Evolutionary conservation across 2,329 filamentous ascomycete genomes (phyloP), one percentile per base, ranked within the genome.

Genomic region (Colletotrichum abscissum): DNA sequence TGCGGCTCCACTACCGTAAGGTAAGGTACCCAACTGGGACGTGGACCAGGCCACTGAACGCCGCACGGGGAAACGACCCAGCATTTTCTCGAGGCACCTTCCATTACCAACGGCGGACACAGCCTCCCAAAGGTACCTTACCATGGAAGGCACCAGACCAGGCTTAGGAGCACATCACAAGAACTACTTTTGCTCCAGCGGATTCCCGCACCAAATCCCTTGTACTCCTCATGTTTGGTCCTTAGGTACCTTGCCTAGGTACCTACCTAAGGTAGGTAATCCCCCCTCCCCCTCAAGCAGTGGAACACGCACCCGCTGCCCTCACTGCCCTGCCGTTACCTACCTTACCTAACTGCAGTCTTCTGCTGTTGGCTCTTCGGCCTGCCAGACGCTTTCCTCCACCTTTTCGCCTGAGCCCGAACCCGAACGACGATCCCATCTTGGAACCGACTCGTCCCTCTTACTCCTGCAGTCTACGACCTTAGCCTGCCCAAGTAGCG

Each of bases 381-480:
- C 38, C 64, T 69, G 52, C 69, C 59, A 66, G 42, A 46, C 66
- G 49, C 30, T 66, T 46, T 52, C 66, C 57, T 69, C 58, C 69
- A 63, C 69, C 65, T 42, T 64, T 63, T 70, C 70, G 70, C 70
- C 70, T 62, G 60, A 70, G 60, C 70, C 70, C 60, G 62, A 73
- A 59, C 55, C 66, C 42, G 67, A 73, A 70, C 70, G 70, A 57
- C 70, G 70, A 73, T 73, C 60, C 55, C 60, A 38, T 70, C 66
- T 55, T 70, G 46, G 60, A 67, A 62, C 60, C 70, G 70, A 73
- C 70, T 60, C 70, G 67, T 70, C 60, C 70, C 62, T 49, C 62
- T 69, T 35, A 56, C 58, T 56, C 28, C 60, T 70, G 66, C 70
- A 70, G 55, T 70, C 70, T 46, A 63, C 26, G 26, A 52, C 28